Conservation (phyloP, 257 asterid species). For the Fraxinus quadrangulata region DNA sequence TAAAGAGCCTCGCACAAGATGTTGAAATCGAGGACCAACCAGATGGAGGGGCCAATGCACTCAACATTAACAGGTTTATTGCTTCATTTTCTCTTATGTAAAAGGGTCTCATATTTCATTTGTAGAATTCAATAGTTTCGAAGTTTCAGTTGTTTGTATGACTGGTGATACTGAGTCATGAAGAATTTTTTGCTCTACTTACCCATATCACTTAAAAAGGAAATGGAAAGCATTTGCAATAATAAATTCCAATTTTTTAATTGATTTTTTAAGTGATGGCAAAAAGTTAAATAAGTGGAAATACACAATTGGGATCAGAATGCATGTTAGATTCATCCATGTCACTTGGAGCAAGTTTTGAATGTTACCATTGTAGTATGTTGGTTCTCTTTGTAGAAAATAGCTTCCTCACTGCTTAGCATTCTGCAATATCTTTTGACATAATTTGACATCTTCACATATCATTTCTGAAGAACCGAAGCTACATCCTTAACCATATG, state of each 20-base stretch:
- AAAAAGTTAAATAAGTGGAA: neutral
- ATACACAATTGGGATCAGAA: neutral
- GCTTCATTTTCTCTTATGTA: slow-evolving; percentile 24
- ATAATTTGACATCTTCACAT: slow-evolving; percentile 19
- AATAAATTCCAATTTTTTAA: neutral
- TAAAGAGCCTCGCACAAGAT: slow-evolving; percentile 50
- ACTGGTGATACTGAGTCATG: neutral
- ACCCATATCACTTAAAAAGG: slow-evolving; percentile 5
- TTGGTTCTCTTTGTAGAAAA: neutral
- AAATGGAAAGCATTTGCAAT: slow-evolving; percentile 5
- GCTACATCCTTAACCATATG: slow-evolving; percentile 13
- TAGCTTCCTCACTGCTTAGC: slow-evolving; percentile 13
- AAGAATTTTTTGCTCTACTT: neutral
- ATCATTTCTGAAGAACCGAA: slow-evolving; percentile 3
- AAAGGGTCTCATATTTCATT: slow-evolving; percentile 20
- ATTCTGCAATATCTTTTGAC: slow-evolving; percentile 12
- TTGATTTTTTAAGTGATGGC: neutral
- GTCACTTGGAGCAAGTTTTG: slow-evolving; percentile 19
- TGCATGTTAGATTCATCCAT: slow-evolving; percentile 23
- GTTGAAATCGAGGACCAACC: slow-evolving; percentile 73
- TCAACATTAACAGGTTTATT: slow-evolving; percentile 82
- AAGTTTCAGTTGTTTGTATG: slow-evolving; percentile 18
- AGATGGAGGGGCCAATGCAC: slow-evolving; percentile 95
- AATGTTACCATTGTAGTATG: slow-evolving; percentile 17
- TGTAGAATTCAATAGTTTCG: slow-evolving; percentile 11